phyloP scores from a whole-genome alignment of 352 stramenopile species.

The Globisporangium radiosum region DNA sequence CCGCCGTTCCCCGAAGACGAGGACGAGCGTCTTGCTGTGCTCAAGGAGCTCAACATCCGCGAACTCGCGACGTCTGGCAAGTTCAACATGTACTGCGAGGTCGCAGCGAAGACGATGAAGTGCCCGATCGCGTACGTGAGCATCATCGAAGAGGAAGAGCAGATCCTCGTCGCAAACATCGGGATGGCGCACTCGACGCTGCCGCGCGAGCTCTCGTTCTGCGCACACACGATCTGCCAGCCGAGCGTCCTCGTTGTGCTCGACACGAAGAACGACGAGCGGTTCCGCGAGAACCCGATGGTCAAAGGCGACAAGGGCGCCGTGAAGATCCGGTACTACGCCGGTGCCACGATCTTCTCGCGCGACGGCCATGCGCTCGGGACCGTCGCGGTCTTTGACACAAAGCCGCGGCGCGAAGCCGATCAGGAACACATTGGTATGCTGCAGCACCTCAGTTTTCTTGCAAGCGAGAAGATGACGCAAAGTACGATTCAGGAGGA shows the following conservation, averaged over 20 bases:
- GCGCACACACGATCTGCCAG: slow-evolving; percentile 81
- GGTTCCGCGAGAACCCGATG: slow-evolving; percentile 85
- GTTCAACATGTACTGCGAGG: slow-evolving; percentile 87
- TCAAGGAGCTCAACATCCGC: slow-evolving; percentile 78
- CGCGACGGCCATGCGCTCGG: slow-evolving; percentile 70
- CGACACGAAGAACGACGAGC: slow-evolving; percentile 81
- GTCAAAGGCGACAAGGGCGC: slow-evolving; percentile 79
- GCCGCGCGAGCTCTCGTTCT: slow-evolving; percentile 78
- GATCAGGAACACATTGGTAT: slow-evolving; percentile 85
- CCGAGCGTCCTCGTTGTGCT: slow-evolving; percentile 74
- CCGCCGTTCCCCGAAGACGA: slow-evolving; percentile 76
- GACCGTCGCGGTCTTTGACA: slow-evolving; percentile 82
- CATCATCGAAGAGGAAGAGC: slow-evolving; percentile 81
- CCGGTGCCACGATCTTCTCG: slow-evolving; percentile 78
- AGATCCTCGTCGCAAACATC: slow-evolving; percentile 80
- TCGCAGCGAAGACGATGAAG: slow-evolving; percentile 85
- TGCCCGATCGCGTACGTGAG: slow-evolving; percentile 83
- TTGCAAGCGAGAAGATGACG: slow-evolving; percentile 85
- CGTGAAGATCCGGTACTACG: slow-evolving; percentile 86
- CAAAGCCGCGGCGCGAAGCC: slow-evolving; percentile 64
- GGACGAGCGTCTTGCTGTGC: slow-evolving; percentile 58
- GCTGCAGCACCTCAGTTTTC: slow-evolving; percentile 83
- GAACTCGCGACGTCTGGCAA: slow-evolving; percentile 65
- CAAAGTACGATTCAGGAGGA: slow-evolving; percentile 74
- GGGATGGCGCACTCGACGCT: slow-evolving; percentile 78